Conservation (phyloP, 2,329 filamentous ascomycete genomes). For the Xylaria sp. region DNA sequence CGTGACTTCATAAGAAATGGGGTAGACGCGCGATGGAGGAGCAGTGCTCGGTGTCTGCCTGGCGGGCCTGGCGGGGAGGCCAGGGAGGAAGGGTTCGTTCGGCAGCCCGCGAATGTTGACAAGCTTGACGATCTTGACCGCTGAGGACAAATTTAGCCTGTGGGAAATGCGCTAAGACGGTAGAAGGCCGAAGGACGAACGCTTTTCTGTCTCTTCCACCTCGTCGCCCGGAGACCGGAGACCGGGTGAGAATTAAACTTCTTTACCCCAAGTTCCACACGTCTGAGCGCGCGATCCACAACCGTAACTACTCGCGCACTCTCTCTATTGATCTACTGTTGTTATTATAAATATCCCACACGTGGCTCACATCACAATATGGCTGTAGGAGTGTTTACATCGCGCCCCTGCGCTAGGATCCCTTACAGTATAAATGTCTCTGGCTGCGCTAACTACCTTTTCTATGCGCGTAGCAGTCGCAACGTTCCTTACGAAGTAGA, state of each 20-base stretch:
- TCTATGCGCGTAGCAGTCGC: neutral
- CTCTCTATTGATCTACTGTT: too few species aligned
- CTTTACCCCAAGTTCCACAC: constrained; percentile 13
- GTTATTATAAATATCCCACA: too few species aligned
- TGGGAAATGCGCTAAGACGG: neutral
- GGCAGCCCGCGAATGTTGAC: neutral
- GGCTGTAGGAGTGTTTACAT: too few species aligned
- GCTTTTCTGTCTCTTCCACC: neutral
- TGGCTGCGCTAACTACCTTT: neutral
- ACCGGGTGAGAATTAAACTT: neutral
- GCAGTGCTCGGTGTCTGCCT: neutral
- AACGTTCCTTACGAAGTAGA: constrained; percentile 9
- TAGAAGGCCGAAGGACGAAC: neutral
- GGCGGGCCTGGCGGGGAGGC: too few species aligned
- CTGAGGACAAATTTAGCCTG: neutral
- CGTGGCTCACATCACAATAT: too few species aligned
- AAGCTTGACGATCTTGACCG: neutral
- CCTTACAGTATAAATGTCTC: too few species aligned
- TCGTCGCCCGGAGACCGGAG: too few species aligned
- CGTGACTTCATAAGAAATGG: neutral
- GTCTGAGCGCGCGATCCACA: constrained; percentile 11
- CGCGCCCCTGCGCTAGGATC: too few species aligned
- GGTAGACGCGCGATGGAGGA: neutral
- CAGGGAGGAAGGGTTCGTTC: too few species aligned
- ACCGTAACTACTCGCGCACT: constrained; percentile 2